These are phyloP conservation scores for Mycena chlorophos DNA, from an alignment of 768 basidiomycete genomes.

Conservation along the genomic window DNA sequence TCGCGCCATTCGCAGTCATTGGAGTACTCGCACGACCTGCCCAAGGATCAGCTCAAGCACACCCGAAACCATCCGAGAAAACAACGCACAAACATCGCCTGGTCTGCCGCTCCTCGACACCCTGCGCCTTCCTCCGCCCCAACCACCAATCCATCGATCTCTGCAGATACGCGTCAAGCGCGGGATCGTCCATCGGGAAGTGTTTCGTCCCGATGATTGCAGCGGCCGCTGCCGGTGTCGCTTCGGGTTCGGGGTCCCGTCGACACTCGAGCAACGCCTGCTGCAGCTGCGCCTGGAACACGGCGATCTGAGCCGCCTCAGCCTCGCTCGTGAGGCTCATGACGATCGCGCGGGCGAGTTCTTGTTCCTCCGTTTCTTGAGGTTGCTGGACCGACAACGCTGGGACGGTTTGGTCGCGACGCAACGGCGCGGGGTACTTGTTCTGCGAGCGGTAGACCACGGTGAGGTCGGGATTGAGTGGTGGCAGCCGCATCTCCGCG, in stretches of 20 bases:
- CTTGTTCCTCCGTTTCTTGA: slow-evolving; percentile 37
- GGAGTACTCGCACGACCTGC: slow-evolving; percentile 71
- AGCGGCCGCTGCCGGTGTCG: not conserved
- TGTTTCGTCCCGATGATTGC: slow-evolving; percentile 65
- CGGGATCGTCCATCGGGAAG: slow-evolving; percentile 53
- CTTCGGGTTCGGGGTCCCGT: not conserved
- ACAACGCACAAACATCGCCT: slow-evolving; percentile 65
- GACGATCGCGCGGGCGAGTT: slow-evolving; percentile 47
- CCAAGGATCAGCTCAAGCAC: slow-evolving; percentile 1
- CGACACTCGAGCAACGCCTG: slow-evolving; percentile 7
- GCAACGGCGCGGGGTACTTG: slow-evolving; percentile 15
- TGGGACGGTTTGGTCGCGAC: slow-evolving; percentile 7
- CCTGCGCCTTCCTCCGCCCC: slow-evolving; percentile 64
- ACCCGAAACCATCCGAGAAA: not conserved
- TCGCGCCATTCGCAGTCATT: slow-evolving; percentile 83
- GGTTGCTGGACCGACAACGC: not conserved
- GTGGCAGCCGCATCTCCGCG: slow-evolving; percentile 11
- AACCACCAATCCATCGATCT: slow-evolving; percentile 74
- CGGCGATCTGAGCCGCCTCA: not conserved
- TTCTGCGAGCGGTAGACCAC: slow-evolving; percentile 52
- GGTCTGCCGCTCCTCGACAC: slow-evolving; percentile 62
- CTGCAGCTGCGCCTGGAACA: slow-evolving; percentile 10
- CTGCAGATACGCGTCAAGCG: slow-evolving; percentile 55
- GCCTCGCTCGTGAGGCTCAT: slow-evolving; percentile 39
- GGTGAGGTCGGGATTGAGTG: slow-evolving; percentile 32